phyloP scores from a whole-genome alignment of 2,329 filamentous ascomycete genomes.

The Didymella glomerata region DNA sequence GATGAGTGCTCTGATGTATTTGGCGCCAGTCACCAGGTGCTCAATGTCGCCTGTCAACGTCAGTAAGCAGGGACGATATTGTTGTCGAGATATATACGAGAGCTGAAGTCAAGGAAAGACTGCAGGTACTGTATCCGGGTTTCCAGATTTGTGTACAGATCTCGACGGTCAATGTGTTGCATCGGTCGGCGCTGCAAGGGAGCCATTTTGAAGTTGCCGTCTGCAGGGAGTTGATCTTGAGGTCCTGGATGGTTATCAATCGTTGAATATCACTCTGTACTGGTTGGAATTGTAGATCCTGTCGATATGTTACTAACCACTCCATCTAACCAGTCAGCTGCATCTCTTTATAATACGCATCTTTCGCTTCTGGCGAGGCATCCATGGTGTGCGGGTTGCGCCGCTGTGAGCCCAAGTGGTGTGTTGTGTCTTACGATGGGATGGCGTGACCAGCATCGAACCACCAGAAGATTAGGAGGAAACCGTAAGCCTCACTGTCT shows the following conservation, averaged over 20 bases:
- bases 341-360: constrained; percentile 18
- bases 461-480: constrained; percentile 16
- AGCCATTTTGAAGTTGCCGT: constrained; percentile 39
- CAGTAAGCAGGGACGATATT: not conserved
- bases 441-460: constrained; percentile 34
- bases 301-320: not conserved
- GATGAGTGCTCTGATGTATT: constrained; percentile 83
- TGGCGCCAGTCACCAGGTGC: constrained; percentile 72
- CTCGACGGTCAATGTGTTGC: constrained; percentile 73
- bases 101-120: constrained; percentile 77
- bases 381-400: constrained; percentile 7
- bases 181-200: constrained; percentile 43
- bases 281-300: not conserved
- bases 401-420: constrained; percentile 20
- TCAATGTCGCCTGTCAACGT: constrained; percentile 68
- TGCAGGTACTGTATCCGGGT: constrained; percentile 76
- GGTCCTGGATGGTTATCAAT: not conserved
- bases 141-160: constrained; percentile 75
- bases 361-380: not conserved
- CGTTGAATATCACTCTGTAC: not conserved
- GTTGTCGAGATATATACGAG: constrained; percentile 60
- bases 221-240: no score
- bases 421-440: constrained; percentile 33
- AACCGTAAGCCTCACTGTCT: constrained; percentile 1
- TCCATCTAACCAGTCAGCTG: not conserved